Evolutionary conservation across 1,284 basidiomycete species (phyloP).

Genomic region (Phenoliferia sp.): DNA sequence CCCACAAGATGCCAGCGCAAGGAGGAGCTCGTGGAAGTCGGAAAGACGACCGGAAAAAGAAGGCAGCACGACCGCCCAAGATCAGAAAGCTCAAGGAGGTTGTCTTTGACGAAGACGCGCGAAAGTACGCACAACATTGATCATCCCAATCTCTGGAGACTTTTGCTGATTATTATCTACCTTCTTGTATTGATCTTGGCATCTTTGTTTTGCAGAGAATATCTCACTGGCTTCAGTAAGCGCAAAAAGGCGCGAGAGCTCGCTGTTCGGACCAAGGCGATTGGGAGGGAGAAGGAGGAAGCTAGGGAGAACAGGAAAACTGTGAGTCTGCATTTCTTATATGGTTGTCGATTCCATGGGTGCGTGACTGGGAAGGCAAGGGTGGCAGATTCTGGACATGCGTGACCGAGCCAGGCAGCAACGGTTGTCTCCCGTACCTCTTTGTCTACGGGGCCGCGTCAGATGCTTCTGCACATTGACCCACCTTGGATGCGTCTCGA

Average conservation of each 20-base stretch:
- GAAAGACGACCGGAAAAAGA: not conserved
- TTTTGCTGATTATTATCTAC: slow-evolving; percentile 4
- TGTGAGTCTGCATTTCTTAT: slow-evolving; percentile 10
- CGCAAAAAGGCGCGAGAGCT: slow-evolving; percentile 72
- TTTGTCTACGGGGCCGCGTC: too few species aligned
- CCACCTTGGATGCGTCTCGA: too few species aligned
- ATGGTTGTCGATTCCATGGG: too few species aligned
- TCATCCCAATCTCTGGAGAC: not conserved
- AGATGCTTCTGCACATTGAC: too few species aligned
- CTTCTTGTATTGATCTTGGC: too few species aligned
- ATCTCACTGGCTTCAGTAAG: slow-evolving; percentile 79
- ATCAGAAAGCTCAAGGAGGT: slow-evolving; percentile 42
- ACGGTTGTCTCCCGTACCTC: too few species aligned
- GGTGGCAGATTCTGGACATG: too few species aligned
- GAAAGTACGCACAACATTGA: slow-evolving; percentile 51
- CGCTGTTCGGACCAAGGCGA: slow-evolving; percentile 25
- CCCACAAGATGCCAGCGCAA: not conserved
- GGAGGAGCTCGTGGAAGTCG: too few species aligned
- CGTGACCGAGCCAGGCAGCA: too few species aligned
- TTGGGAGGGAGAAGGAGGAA: slow-evolving; percentile 33
- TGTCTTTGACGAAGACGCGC: slow-evolving; percentile 68
- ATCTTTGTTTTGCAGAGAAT: slow-evolving; percentile 54
- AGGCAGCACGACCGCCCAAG: slow-evolving; percentile 13
- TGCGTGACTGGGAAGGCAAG: too few species aligned
- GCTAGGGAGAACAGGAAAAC: slow-evolving; percentile 23